phyloP scores from a whole-genome alignment of 371 early-diverging fungal genomes.

The Choanephora cucurbitarum region DNA sequence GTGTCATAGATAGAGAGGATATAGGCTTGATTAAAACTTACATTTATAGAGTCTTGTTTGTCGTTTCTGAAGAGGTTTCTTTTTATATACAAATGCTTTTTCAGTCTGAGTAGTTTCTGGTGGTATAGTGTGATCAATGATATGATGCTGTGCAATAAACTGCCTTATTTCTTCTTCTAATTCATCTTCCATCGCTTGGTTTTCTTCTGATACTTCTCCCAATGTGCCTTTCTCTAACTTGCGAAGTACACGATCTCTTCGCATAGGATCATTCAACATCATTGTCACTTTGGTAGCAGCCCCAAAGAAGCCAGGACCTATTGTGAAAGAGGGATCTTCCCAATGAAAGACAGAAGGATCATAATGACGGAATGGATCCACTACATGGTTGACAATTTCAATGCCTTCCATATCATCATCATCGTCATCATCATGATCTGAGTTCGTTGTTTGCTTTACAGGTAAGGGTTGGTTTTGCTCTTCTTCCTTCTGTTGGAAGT shows the following conservation, averaged over 20 bases:
- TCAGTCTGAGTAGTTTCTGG: conserved; percentile 1
- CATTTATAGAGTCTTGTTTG: conserved; percentile 23
- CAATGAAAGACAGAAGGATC: conserved; percentile 11
- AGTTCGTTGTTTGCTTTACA: not conserved
- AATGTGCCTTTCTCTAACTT: conserved; percentile 22
- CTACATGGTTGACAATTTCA: conserved; percentile 14
- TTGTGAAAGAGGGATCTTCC: conserved; percentile 14
- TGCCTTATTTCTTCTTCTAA: conserved; percentile 16
- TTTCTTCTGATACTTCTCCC: conserved; percentile 17
- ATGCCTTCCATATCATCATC: conserved; percentile 18
- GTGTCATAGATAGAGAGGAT: not conserved
- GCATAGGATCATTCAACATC: conserved; percentile 9
- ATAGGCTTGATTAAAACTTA: conserved; percentile 1
- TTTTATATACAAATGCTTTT: conserved; percentile 15
- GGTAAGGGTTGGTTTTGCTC: conserved; percentile 2
- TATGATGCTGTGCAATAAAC: conserved; percentile 9
- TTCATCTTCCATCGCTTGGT: conserved; percentile 15
- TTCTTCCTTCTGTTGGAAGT: not conserved
- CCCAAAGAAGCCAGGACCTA: conserved; percentile 23
- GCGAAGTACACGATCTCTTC: conserved; percentile 11
- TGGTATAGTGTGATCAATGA: conserved; percentile 1
- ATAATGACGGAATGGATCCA: conserved; percentile 14
- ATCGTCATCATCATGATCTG: conserved; percentile 1
- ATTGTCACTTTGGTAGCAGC: conserved; percentile 6
- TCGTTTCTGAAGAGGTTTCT: conserved; percentile 22